Percentiles rank a stretch among this genome's conserved stretches.
Evolutionary conservation across 306 rosid genomes (phyloP).

Genomic region (Vigna nakashimae): DNA sequence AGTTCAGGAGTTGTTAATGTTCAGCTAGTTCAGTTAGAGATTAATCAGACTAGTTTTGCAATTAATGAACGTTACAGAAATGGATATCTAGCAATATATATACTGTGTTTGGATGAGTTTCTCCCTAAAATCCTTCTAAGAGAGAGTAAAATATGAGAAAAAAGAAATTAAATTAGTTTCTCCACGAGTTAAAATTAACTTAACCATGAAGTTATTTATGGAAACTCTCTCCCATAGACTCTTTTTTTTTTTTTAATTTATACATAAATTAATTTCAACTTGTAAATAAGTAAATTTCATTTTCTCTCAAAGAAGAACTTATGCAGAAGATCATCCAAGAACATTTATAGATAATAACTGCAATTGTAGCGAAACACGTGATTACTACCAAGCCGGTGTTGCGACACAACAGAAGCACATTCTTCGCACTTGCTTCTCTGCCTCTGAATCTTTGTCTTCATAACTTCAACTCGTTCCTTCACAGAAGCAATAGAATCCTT

Average conservation of each 20-base stretch:
- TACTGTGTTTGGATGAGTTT: too few relatives aligned
- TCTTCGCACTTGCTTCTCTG: slow-evolving; percentile 56
- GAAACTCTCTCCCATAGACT: too few relatives aligned
- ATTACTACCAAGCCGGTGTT: slow-evolving; percentile 68
- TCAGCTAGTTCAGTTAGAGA: background rate
- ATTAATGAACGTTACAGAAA: background rate
- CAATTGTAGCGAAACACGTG: slow-evolving; percentile 17
- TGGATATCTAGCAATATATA: background rate
- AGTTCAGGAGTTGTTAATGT: background rate
- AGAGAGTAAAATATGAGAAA: too few relatives aligned
- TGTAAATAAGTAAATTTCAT: too few relatives aligned
- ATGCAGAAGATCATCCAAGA: too few relatives aligned
- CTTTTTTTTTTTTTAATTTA: too few relatives aligned
- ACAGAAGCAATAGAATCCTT: slow-evolving; percentile 61
- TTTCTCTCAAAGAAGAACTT: too few relatives aligned
- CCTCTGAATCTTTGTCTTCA: slow-evolving; percentile 53
- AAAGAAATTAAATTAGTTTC: too few relatives aligned
- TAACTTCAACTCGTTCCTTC: slow-evolving; percentile 56
- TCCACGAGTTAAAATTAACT: too few relatives aligned
- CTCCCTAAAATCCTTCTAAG: too few relatives aligned
- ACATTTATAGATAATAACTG: background rate
- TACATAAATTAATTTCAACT: too few relatives aligned
- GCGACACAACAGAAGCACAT: slow-evolving; percentile 54
- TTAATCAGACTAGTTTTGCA: slow-evolving; percentile 1
- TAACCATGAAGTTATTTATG: too few relatives aligned